A percentile compares a stretch with the other conserved stretches of the same genome.
phyloP scores from a whole-genome alignment of 345 rosid species.

The Melaleuca quinquenervia region DNA sequence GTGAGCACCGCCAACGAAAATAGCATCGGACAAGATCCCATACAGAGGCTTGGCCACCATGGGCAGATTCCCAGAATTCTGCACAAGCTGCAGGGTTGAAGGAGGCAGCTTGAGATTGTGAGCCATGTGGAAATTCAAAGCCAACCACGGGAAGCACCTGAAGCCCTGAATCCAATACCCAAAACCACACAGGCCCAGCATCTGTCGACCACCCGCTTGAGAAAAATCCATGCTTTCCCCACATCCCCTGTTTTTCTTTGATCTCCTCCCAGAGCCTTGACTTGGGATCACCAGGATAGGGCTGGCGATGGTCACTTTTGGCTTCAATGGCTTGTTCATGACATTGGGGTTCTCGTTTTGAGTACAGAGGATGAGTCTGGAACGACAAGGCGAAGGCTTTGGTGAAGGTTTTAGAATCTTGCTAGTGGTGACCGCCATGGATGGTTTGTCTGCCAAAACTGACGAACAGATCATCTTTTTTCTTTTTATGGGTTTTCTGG shows the following conservation, averaged over 20 bases:
- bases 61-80: conserved; percentile 68
- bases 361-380: neutral
- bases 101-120: conserved; percentile 57
- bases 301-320: conserved; percentile 9
- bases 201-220: conserved; percentile 36
- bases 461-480: neutral
- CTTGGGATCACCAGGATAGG: conserved; percentile 9
- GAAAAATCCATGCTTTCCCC: conserved; percentile 17
- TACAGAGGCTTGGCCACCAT: conserved; percentile 89
- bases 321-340: conserved; percentile 6
- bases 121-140: conserved; percentile 83
- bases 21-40: conserved; percentile 74
- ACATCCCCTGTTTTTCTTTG: conserved; percentile 1
- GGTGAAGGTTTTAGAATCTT: neutral
- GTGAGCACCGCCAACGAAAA: conserved; percentile 55
- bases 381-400: neutral
- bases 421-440: neutral
- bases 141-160: conserved; percentile 92
- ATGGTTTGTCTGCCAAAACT: neutral
- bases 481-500: neutral
- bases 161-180: conserved; percentile 90
- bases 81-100: conserved; percentile 75
- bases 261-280: conserved; percentile 20
- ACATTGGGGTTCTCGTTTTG: conserved; percentile 5
- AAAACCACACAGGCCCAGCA: conserved; percentile 61